Conservation (phyloP, 108 stramenopile genomes). For the Conticribra guillardii region DNA sequence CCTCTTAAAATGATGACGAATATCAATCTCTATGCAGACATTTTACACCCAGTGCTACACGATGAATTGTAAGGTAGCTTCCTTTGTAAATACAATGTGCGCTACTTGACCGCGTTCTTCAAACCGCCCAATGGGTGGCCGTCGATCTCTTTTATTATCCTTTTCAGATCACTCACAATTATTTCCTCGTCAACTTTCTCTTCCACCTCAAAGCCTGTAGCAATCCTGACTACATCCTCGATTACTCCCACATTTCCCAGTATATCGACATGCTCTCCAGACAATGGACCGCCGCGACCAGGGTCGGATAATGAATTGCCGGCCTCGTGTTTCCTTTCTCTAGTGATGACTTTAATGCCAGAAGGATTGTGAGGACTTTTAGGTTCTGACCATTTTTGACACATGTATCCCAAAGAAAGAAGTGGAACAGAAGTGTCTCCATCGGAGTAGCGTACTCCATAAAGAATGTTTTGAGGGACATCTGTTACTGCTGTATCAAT, state of each 20-base stretch:
- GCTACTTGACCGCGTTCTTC: conserved; percentile 18
- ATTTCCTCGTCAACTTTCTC: conserved; percentile 43
- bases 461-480: conserved; percentile 45
- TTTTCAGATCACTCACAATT: conserved; percentile 53
- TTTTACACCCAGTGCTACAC: too few relatives aligned
- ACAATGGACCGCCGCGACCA: conserved; percentile 73
- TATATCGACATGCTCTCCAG: conserved; percentile 89
- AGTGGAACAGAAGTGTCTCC: conserved; percentile 91
- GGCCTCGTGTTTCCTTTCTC: conserved; percentile 71
- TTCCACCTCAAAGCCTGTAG: conserved; percentile 63
- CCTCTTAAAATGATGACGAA: too few relatives aligned
- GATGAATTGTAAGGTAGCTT: too few relatives aligned
- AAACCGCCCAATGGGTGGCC: conserved; percentile 34
- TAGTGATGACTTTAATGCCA: conserved; percentile 57
- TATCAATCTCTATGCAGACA: too few relatives aligned
- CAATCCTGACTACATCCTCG: conserved; percentile 76
- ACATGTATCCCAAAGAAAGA: conserved; percentile 83
- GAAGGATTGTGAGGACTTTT: conserved; percentile 75
- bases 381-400: conserved; percentile 70
- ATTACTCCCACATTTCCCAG: conserved; percentile 83
- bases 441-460: conserved; percentile 71
- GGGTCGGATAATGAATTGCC: conserved; percentile 70
- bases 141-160: conserved; percentile 42
- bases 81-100: too few relatives aligned
- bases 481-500: conserved; percentile 69